Evolutionary conservation across 768 basidiomycete species (phyloP), one percentile per base, ranked within the genome.

Genomic region (Suillus weaverae): DNA sequence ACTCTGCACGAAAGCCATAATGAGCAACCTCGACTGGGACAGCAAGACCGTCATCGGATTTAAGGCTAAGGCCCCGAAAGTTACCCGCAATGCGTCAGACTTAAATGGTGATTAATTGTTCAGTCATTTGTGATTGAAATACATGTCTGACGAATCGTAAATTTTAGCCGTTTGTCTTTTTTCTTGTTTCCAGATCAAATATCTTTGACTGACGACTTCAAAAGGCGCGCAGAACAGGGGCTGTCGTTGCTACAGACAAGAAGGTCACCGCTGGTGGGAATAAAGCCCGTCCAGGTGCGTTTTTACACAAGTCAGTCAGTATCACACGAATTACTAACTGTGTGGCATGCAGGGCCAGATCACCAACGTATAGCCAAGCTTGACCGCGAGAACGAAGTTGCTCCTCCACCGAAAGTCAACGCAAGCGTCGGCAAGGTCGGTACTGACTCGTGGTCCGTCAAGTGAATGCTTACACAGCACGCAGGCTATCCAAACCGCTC

Each of bases 361-460:
- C 94, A 97, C 80, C 93, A 95, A 74, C 87, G 87, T 63, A 95
- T 96, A 74, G 95, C 92, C 32, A 96, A 96, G 73, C 89, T 98
- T 50, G 95, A 96, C 77, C 87, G 93, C 51, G 94, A 97, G 70
- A 96, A 98, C 76, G 95, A 97, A 72, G 95, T 97, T 30, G 94
- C 95, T 10, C 95, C 95, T 8, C 96, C 96, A 55, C 69, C 90
- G 61, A 97, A 94, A 79, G 80, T 98, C 68, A 75, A 83, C 2
- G 82, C 88, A 10, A 82, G 81, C 30, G 92, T 92, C 66, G 91
- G 92, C 68, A 88, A 88, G 77, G 92, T 90, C 73, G 50, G 84
- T 76, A 54, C 18, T 41, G 20, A 26, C 61, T 68, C 57, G 22
- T 54, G 38, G 57, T 55, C 26, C 32, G 26, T 59, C 44, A 67